Evolutionary conservation across 768 basidiomycete genomes (phyloP).

Genomic region (Hypsizygus marmoreus): DNA sequence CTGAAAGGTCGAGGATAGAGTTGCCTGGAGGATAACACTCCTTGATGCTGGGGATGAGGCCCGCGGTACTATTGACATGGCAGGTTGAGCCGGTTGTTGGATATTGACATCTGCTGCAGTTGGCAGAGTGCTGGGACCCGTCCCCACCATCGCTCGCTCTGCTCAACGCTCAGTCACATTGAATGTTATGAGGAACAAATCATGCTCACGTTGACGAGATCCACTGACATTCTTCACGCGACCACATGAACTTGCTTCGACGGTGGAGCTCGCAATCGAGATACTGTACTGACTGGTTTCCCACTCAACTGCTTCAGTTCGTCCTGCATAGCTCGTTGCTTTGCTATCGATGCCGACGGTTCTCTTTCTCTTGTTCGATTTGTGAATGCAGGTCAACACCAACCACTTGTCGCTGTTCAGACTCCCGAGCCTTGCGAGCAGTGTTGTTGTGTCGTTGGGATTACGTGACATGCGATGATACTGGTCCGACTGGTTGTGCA

Average conservation of each 20-base stretch:
- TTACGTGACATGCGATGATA: slow-evolving; percentile 3
- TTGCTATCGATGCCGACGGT: background rate
- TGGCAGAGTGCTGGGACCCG: no score
- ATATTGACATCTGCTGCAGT: no score
- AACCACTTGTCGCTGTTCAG: background rate
- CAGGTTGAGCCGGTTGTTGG: no score
- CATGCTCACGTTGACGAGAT: no score
- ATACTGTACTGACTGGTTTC: background rate
- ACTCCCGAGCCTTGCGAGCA: slow-evolving; percentile 1
- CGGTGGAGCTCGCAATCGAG: background rate
- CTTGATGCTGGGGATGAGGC: no score
- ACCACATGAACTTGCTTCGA: background rate
- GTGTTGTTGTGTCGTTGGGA: slow-evolving; percentile 4
- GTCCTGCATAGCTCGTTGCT: background rate
- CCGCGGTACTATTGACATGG: no score
- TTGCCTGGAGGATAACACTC: no score
- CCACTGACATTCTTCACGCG: background rate
- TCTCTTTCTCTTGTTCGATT: slow-evolving; percentile 11
- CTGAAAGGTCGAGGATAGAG: no score
- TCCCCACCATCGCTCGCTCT: no score
- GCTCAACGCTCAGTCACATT: no score
- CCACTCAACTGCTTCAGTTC: background rate
- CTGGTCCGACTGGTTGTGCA: slow-evolving; percentile 2
- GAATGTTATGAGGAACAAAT: no score
- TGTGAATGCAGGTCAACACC: background rate